Conservation (phyloP, 2,329 filamentous ascomycete species). For the Fusarium ramigenum region DNA sequence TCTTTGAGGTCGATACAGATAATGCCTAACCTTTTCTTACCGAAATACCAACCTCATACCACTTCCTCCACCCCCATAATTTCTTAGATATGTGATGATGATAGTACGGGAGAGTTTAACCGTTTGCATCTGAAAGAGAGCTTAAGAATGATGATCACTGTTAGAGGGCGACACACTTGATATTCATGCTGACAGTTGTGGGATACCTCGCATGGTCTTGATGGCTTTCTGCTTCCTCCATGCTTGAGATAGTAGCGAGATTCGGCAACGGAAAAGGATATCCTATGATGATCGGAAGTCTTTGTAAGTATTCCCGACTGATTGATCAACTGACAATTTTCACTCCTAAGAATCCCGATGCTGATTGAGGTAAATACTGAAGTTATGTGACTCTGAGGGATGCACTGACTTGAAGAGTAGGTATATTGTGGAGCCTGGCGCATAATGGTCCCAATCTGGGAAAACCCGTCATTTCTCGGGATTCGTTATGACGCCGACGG, state of each 20-base stretch:
- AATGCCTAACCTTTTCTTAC: no score
- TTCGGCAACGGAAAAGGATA: neutral
- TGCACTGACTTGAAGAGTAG: rapidly evolving
- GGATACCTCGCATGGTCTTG: neutral
- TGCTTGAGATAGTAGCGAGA: neutral
- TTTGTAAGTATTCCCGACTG: neutral
- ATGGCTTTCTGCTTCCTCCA: no score
- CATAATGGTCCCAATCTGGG: neutral
- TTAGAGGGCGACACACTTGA: neutral
- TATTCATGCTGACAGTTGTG: neutral
- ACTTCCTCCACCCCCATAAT: rapidly evolving
- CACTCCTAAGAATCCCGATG: neutral
- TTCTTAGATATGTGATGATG: rapidly evolving
- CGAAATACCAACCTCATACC: rapidly evolving
- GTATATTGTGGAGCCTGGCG: neutral
- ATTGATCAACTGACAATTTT: neutral
- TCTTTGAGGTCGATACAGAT: no score
- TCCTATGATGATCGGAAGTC: neutral
- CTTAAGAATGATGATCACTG: neutral
- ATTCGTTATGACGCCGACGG: neutral
- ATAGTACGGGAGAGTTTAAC: neutral
- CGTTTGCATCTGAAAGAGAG: neutral
- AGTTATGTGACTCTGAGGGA: neutral
- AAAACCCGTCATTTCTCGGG: neutral
- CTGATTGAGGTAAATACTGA: neutral